Evolutionary conservation across 2,329 filamentous ascomycete genomes (phyloP).

Genomic region (Sporothrix dimorphospora): DNA sequence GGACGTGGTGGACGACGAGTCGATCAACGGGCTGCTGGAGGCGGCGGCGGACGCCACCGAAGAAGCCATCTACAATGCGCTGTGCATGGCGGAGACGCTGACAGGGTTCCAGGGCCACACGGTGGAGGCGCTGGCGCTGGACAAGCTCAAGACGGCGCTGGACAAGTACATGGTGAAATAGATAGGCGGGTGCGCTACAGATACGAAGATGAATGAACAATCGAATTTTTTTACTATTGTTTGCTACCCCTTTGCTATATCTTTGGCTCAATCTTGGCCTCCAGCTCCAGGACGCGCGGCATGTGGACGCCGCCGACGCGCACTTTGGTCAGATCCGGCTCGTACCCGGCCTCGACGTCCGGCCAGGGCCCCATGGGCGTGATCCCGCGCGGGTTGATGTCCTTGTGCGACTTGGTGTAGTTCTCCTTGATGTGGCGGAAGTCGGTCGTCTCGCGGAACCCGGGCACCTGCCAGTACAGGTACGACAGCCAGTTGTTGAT

Average conservation of each 20-base stretch:
- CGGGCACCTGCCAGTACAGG: conserved; percentile 60
- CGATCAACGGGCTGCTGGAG: conserved; percentile 64
- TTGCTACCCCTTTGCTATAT: no score
- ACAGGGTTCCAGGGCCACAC: conserved; percentile 45
- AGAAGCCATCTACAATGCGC: conserved; percentile 66
- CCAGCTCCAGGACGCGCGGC: conserved; percentile 44
- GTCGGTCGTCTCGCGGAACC: conserved; percentile 62
- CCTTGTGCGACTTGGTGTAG: conserved; percentile 59
- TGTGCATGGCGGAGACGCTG: conserved; percentile 64
- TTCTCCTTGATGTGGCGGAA: conserved; percentile 72
- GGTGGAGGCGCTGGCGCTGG: conserved; percentile 28
- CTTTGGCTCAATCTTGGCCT: conserved; percentile 34
- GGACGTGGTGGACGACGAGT: conserved; percentile 54
- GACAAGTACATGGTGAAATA: conserved; percentile 32
- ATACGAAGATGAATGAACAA: neutral
- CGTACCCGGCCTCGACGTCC: conserved; percentile 56
- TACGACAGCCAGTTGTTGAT: conserved; percentile 63
- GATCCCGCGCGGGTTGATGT: conserved; percentile 64
- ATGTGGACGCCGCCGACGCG: conserved; percentile 52
- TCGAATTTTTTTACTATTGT: neutral
- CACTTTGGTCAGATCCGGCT: conserved; percentile 53
- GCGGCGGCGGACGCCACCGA: conserved; percentile 65
- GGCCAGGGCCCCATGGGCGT: conserved; percentile 66
- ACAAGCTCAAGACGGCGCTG: conserved; percentile 35
- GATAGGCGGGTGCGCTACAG: neutral